Conservation (phyloP, 129 eudicot genomes). For the Chrysanthemum lavandulifolium region DNA sequence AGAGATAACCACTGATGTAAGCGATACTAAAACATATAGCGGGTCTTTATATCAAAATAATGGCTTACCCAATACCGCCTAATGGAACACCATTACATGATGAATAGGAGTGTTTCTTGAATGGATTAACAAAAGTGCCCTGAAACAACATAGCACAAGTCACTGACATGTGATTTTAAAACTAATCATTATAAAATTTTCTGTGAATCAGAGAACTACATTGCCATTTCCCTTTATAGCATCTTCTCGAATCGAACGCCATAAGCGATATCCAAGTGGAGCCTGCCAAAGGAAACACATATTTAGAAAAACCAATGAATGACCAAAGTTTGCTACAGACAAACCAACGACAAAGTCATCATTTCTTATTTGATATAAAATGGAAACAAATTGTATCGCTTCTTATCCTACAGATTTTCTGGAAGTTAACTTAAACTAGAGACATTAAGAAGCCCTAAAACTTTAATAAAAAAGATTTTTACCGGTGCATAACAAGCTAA, state of each 20-base stretch:
- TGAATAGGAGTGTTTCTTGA: constrained; percentile 50
- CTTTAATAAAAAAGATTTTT: background rate
- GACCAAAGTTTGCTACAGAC: constrained; percentile 1
- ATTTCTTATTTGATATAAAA: background rate
- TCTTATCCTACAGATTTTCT: too few species aligned
- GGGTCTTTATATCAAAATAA: background rate
- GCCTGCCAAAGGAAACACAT: constrained; percentile 47
- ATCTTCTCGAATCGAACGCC: constrained; percentile 61
- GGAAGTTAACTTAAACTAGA: too few species aligned
- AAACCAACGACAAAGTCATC: constrained; percentile 5
- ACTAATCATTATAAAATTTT: constrained; percentile 3
- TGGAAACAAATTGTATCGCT: background rate
- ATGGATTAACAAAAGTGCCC: constrained; percentile 69
- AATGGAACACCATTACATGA: constrained; percentile 90
- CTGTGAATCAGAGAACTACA: constrained; percentile 9
- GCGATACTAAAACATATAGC: too few species aligned
- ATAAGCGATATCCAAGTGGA: constrained; percentile 80
- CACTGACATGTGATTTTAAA: constrained; percentile 9
- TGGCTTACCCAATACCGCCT: constrained; percentile 90
- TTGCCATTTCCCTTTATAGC: constrained; percentile 52
- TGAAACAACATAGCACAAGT: constrained; percentile 34
- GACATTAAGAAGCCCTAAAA: too few species aligned
- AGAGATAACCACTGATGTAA: too few species aligned
- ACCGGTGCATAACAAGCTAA: background rate
- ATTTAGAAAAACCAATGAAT: constrained; percentile 4